Evolutionary conservation across 352 stramenopile genomes (phyloP).

Genomic region (Phytophthora parvispora): DNA sequence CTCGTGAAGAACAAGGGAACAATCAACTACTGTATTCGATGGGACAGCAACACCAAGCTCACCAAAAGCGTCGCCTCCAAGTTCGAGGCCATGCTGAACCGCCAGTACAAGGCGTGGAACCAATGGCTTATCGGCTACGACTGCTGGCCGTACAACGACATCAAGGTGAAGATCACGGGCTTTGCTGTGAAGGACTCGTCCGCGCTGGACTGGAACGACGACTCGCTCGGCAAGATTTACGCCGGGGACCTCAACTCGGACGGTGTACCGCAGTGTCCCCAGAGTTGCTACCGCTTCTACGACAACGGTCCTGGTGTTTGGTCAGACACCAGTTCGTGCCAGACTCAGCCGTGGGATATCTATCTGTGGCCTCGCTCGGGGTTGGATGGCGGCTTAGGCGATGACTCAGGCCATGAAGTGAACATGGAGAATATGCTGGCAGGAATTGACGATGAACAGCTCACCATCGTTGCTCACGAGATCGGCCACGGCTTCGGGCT

Average conservation of each 20-base stretch:
- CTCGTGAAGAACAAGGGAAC: conserved; percentile 46
- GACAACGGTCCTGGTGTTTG: conserved; percentile 3
- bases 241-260: conserved; percentile 17
- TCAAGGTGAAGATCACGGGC: neutral
- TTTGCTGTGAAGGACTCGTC: neutral
- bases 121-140: conserved; percentile 34
- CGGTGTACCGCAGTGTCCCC: conserved; percentile 31
- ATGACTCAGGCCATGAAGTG: conserved; percentile 15
- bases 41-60: neutral
- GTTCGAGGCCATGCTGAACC: conserved; percentile 13
- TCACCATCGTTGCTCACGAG: conserved; percentile 40
- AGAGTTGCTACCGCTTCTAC: conserved; percentile 39
- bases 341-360: conserved; percentile 29
- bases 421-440: conserved; percentile 34
- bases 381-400: conserved; percentile 24
- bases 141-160: conserved; percentile 11
- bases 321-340: conserved; percentile 37
- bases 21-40: conserved; percentile 31
- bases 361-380: conserved; percentile 46
- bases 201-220: neutral
- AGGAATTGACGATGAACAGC: conserved; percentile 19
- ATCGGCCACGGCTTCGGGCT: conserved; percentile 26
- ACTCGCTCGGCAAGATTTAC: neutral
- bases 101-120: conserved; percentile 34
- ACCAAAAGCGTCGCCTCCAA: conserved; percentile 39